Percentiles rank a stretch among this genome's conserved stretches.
Evolutionary conservation across 129 eudicot species (phyloP).

Genomic region (Artemisia tridentata): DNA sequence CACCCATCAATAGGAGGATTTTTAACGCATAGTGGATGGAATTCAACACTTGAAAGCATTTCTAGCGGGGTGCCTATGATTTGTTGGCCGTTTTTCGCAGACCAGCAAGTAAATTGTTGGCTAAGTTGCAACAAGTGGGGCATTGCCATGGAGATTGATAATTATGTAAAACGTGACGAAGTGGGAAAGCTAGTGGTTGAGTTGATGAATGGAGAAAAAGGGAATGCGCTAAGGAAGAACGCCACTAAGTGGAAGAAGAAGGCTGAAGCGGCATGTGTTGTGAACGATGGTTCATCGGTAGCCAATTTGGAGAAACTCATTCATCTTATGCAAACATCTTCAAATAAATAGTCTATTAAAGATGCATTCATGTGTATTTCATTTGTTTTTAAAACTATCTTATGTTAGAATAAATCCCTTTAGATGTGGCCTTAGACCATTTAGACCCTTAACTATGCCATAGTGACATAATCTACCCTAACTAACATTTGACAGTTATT

Average conservation of each 20-base stretch:
- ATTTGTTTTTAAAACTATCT: too few species aligned
- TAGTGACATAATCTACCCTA: too few species aligned
- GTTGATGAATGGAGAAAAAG: conserved; percentile 34
- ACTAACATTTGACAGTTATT: too few species aligned
- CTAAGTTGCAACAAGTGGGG: conserved; percentile 29
- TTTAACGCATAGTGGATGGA: conserved; percentile 39
- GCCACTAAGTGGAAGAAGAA: conserved; percentile 24
- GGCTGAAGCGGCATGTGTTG: conserved; percentile 31
- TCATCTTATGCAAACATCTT: too few species aligned
- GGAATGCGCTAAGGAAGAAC: conserved; percentile 21
- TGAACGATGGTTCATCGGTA: conserved; percentile 14
- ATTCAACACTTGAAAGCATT: conserved; percentile 32
- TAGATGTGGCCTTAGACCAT: too few species aligned
- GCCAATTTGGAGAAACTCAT: too few species aligned
- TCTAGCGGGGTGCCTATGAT: conserved; percentile 35
- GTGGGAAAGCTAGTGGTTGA: conserved; percentile 29
- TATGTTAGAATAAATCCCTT: too few species aligned
- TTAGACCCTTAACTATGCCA: too few species aligned
- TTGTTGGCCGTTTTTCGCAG: conserved; percentile 37
- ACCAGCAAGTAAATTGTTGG: conserved; percentile 36
- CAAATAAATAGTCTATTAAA: too few species aligned
- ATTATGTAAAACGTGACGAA: conserved; percentile 24
- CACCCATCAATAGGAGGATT: conserved; percentile 30
- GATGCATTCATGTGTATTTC: too few species aligned
- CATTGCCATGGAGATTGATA: conserved; percentile 28